Percentiles rank a stretch among this genome's conserved stretches.
These are phyloP conservation scores for Alternaria novae-zelandiae DNA, from an alignment of 2,329 filamentous ascomycete genomes.

Conservation along the genomic window DNA sequence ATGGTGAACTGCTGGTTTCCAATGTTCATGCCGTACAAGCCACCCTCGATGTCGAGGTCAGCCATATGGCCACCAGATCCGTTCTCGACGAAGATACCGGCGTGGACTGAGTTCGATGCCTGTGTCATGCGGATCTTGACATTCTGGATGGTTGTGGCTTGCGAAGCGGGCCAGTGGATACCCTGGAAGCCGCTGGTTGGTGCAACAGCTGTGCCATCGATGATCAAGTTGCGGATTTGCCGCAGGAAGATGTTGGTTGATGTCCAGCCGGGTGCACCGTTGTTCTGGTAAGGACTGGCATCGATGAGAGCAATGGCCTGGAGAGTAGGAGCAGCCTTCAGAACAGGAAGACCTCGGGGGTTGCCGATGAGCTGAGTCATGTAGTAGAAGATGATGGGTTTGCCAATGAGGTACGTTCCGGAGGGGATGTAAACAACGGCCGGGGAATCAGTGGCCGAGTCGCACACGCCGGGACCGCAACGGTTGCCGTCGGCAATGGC, in stretches of 20 bases:
- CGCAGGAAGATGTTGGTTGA: constrained; percentile 70
- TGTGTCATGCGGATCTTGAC: constrained; percentile 53
- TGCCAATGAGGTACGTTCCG: constrained; percentile 60
- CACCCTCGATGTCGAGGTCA: constrained; percentile 55
- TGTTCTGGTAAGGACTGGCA: constrained; percentile 58
- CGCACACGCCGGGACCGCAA: constrained; percentile 53
- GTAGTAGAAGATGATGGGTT: constrained; percentile 68
- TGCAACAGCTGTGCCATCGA: constrained; percentile 62
- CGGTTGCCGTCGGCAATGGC: constrained; percentile 54
- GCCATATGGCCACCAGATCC: constrained; percentile 56
- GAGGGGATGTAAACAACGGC: constrained; percentile 65
- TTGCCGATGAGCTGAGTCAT: constrained; percentile 69
- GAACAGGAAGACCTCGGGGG: constrained; percentile 60
- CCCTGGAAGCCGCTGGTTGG: constrained; percentile 54
- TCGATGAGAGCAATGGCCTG: constrained; percentile 64
- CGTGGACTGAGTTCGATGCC: constrained; percentile 54
- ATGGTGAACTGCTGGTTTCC: constrained; percentile 64
- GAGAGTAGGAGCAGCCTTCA: constrained; percentile 63
- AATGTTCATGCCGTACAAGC: constrained; percentile 51
- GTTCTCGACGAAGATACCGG: constrained; percentile 57
- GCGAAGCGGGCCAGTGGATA: constrained; percentile 57
- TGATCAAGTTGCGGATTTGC: constrained; percentile 69
- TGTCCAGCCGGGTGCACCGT: constrained; percentile 50
- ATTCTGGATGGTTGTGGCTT: constrained; percentile 57
- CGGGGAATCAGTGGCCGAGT: constrained; percentile 59